Conservation (phyloP, 78 protist genomes). For the Dictyostelium discoideum region DNA sequence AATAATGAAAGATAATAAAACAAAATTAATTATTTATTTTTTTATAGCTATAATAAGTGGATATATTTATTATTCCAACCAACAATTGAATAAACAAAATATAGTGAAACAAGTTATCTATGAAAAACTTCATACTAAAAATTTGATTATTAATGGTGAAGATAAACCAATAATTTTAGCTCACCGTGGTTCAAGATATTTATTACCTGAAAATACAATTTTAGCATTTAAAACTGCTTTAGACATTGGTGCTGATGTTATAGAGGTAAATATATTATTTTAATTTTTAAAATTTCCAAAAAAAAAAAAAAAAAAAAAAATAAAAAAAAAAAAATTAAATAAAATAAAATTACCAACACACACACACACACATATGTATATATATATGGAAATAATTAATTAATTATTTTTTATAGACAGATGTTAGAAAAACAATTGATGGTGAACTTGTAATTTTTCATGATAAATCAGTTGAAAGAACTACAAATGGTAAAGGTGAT, state of each 20-base stretch:
- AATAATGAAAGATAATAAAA: conserved; percentile 10
- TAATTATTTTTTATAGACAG: too few species aligned
- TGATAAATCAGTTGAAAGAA: conserved; percentile 36
- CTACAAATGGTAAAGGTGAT: conserved; percentile 14
- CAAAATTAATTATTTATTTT: conserved; percentile 22
- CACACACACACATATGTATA: too few species aligned
- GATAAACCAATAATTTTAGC: conserved; percentile 14
- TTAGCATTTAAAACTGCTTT: conserved; percentile 60
- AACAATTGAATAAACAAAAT: not conserved
- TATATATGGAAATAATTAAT: too few species aligned
- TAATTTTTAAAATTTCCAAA: not conserved
- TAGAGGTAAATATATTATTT: conserved; percentile 6
- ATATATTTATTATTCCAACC: not conserved
- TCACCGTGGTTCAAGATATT: conserved; percentile 59
- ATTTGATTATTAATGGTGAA: not conserved
- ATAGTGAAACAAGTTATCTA: not conserved
- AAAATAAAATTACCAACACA: too few species aligned
- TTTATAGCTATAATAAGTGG: not conserved
- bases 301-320: too few species aligned
- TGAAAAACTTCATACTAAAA: not conserved
- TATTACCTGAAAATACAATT: conserved; percentile 59
- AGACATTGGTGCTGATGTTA: conserved; percentile 61
- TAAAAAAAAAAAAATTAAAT: too few species aligned
- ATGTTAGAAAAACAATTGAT: conserved; percentile 39
- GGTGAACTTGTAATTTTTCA: conserved; percentile 39